phyloP scores from a whole-genome alignment of 2,329 filamentous ascomycete genomes.

The Pseudonectria buxi region DNA sequence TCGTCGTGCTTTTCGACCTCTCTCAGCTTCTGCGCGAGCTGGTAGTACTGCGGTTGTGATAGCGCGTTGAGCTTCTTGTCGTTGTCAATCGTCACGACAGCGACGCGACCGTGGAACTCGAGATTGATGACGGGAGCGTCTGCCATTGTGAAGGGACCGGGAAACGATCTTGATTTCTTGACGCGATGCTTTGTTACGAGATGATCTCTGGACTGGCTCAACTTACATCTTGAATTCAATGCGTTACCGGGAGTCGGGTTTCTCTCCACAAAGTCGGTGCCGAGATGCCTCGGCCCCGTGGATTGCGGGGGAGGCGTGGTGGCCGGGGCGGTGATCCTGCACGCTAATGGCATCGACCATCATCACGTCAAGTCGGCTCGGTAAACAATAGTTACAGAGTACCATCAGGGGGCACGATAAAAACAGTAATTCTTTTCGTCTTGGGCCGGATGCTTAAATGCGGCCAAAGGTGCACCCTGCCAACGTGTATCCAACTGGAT shows the following conservation, averaged over 20 bases:
- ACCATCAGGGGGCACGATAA: no score
- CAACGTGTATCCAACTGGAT: no score
- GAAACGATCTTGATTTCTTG: no score
- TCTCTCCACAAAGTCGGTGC: conserved; percentile 15
- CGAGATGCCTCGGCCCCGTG: conserved; percentile 16
- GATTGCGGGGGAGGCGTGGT: conserved; percentile 4
- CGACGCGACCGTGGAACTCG: conserved; percentile 36
- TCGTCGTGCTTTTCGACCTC: conserved; percentile 74
- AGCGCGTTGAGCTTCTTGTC: conserved; percentile 84
- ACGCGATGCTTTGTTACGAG: no score
- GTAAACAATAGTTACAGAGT: no score
- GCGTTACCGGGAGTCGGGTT: conserved; percentile 3
- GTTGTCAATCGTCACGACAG: conserved; percentile 81
- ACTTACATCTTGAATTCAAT: no score
- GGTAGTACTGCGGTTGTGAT: conserved; percentile 65
- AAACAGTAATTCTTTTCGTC: no score
- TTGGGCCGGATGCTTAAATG: no score
- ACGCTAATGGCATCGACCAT: neutral
- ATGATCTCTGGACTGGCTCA: no score
- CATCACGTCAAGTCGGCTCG: no score
- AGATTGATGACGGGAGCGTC: conserved; percentile 26
- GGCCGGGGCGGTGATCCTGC: neutral
- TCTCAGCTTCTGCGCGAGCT: conserved; percentile 63
- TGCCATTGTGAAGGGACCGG: conserved; percentile 7
- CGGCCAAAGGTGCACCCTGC: no score